A percentile compares a stretch with the other conserved stretches of the same genome.
Conservation (phyloP, 2,329 filamentous ascomycete genomes). For the Pseudocercospora cruenta region DNA sequence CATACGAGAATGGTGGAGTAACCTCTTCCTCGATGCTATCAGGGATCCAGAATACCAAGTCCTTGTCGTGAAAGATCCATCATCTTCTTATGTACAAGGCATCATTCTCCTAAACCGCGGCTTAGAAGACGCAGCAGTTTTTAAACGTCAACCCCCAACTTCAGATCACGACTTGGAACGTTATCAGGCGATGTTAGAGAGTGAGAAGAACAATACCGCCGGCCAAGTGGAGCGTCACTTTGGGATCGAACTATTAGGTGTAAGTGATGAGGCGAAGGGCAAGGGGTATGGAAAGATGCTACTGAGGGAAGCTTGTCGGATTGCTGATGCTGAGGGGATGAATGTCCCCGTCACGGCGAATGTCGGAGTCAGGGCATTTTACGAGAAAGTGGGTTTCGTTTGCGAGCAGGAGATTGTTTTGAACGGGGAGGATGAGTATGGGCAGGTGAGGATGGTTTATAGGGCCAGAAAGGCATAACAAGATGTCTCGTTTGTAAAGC, state of each 20-base stretch:
- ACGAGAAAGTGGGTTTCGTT: slow-evolving; percentile 3
- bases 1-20: slow-evolving; percentile 24
- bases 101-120: slow-evolving; percentile 19
- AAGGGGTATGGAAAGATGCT: slow-evolving; percentile 23
- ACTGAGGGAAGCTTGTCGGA: slow-evolving; percentile 26
- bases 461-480: not conserved
- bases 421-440: slow-evolving; percentile 1
- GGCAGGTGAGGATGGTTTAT: not conserved
- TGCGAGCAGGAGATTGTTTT: not conserved
- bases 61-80: slow-evolving; percentile 16
- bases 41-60: slow-evolving; percentile 14
- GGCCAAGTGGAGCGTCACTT: not conserved
- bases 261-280: slow-evolving; percentile 25
- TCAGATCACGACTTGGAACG: slow-evolving; percentile 24
- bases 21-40: slow-evolving; percentile 24
- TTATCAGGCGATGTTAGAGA: not conserved
- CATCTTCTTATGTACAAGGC: not conserved
- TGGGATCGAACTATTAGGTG: slow-evolving; percentile 28
- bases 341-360: slow-evolving; percentile 30
- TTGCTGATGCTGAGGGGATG: slow-evolving; percentile 23
- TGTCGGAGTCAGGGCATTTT: not conserved
- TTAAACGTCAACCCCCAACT: slow-evolving; percentile 13
- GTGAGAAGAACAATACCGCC: not conserved
- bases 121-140: slow-evolving; percentile 17
- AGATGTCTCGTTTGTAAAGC: not conserved